Percentiles rank a stretch among this genome's conserved stretches.
Evolutionary conservation across 305 asterid genomes (phyloP).

Genomic region (Fraxinus latifolia): DNA sequence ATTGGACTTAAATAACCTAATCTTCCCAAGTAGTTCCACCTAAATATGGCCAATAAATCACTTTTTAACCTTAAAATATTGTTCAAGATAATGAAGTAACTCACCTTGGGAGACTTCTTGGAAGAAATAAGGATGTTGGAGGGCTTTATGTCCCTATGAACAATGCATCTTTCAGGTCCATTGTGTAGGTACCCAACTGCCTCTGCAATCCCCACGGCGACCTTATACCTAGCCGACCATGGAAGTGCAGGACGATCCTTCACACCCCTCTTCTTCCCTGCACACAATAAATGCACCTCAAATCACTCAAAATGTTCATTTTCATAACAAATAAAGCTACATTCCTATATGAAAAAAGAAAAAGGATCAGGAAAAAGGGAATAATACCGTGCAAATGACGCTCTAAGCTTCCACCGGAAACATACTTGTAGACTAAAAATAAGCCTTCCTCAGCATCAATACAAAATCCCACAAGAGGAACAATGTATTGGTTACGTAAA

Average conservation of each 20-base stretch:
- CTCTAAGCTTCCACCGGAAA: slow-evolving; percentile 87
- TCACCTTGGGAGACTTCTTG: slow-evolving; percentile 64
- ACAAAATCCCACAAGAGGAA: slow-evolving; percentile 81
- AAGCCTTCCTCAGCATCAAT: slow-evolving; percentile 82
- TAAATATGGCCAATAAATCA: slow-evolving; percentile 1
- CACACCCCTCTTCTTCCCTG: slow-evolving; percentile 65
- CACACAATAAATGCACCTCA: slow-evolving; percentile 19
- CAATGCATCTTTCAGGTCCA: slow-evolving; percentile 71
- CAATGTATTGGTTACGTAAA: slow-evolving; percentile 61
- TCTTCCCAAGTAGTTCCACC: slow-evolving; percentile 21
- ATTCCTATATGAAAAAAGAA: not conserved
- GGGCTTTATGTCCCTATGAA: slow-evolving; percentile 91
- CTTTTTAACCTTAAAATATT: not conserved
- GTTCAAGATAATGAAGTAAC: slow-evolving; percentile 13
- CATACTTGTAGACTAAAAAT: slow-evolving; percentile 81
- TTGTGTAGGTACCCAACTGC: slow-evolving; percentile 67
- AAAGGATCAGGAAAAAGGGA: not conserved
- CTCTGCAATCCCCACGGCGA: slow-evolving; percentile 73
- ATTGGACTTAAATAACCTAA: not conserved
- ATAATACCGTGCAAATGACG: slow-evolving; percentile 60
- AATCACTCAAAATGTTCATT: not conserved
- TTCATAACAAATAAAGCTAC: not conserved
- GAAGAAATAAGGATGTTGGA: slow-evolving; percentile 88
- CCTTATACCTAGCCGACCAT: slow-evolving; percentile 64
- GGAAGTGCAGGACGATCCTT: slow-evolving; percentile 56